A percentile compares a stretch with the other conserved stretches of the same genome.
phyloP scores from a whole-genome alignment of 148 eudicot species.

The Rhododendron ovatum region DNA sequence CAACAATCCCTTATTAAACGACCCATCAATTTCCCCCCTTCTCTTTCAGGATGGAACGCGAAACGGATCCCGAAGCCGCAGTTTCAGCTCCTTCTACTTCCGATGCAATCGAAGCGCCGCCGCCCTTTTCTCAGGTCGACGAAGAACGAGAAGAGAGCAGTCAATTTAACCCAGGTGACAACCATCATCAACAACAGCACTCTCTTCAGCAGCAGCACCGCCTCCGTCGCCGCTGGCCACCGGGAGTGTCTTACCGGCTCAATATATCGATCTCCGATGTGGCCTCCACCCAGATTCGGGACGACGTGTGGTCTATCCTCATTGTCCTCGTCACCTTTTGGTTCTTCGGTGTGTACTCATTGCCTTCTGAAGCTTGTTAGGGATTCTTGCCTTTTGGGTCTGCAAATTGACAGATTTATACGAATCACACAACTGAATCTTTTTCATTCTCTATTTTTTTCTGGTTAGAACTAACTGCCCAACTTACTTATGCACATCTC shows the following conservation, averaged over 20 bases:
- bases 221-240: neutral
- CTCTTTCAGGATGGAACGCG: constrained; percentile 28
- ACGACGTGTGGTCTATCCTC: constrained; percentile 45
- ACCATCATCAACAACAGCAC: constrained; percentile 6
- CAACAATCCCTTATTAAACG: neutral
- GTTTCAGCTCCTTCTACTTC: constrained; percentile 7
- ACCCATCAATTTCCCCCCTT: neutral
- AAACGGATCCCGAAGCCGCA: neutral
- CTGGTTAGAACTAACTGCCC: neutral
- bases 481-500: too few species aligned
- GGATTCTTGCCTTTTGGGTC: neutral
- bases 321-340: constrained; percentile 45
- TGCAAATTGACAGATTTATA: neutral
- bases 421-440: neutral
- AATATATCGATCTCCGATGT: constrained; percentile 14
- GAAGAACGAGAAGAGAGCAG: constrained; percentile 23
- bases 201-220: neutral
- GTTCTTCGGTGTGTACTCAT: constrained; percentile 38
- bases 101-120: neutral
- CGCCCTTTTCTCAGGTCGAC: constrained; percentile 16
- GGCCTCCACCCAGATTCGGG: constrained; percentile 15
- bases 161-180: constrained; percentile 9
- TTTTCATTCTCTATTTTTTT: neutral
- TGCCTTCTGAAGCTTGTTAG: neutral
- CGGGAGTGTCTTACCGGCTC: constrained; percentile 16